These are phyloP conservation scores for Chrysopogon serrulatus DNA, from an alignment of 176 grass and related monocot genomes.

Conservation along the genomic window DNA sequence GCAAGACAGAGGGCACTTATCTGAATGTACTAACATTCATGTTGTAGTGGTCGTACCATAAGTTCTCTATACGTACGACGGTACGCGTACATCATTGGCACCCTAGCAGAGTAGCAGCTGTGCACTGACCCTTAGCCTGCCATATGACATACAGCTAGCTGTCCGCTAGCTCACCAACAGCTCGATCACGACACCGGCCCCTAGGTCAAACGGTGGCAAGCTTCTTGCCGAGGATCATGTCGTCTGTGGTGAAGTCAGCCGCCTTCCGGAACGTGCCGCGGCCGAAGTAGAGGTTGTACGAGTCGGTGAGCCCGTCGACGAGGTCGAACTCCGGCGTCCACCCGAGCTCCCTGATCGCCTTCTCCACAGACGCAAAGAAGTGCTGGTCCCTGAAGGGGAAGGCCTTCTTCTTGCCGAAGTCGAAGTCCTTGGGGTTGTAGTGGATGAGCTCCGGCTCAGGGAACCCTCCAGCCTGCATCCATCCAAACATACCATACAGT, in stretches of 20 bases:
- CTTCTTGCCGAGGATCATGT: constrained; percentile 89
- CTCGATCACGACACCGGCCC: too few relatives aligned
- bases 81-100: too few relatives aligned
- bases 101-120: too few relatives aligned
- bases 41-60: too few relatives aligned
- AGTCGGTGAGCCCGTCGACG: constrained; percentile 71
- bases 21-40: too few relatives aligned
- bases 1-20: too few relatives aligned
- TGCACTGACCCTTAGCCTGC: too few relatives aligned
- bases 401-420: constrained; percentile 95
- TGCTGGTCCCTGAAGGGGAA: constrained; percentile 99
- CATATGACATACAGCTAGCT: too few relatives aligned
- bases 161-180: neutral
- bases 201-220: constrained; percentile 46
- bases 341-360: constrained; percentile 50
- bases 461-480: constrained; percentile 70
- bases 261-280: constrained; percentile 71
- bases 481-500: neutral
- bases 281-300: constrained; percentile 92
- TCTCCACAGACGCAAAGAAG: constrained; percentile 92
- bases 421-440: constrained; percentile 92
- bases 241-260: constrained; percentile 86
- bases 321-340: constrained; percentile 62
- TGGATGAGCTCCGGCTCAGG: constrained; percentile 90
- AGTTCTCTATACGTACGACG: too few relatives aligned